Conservation (phyloP, 768 basidiomycete species). For the Chalciporus chontae region DNA sequence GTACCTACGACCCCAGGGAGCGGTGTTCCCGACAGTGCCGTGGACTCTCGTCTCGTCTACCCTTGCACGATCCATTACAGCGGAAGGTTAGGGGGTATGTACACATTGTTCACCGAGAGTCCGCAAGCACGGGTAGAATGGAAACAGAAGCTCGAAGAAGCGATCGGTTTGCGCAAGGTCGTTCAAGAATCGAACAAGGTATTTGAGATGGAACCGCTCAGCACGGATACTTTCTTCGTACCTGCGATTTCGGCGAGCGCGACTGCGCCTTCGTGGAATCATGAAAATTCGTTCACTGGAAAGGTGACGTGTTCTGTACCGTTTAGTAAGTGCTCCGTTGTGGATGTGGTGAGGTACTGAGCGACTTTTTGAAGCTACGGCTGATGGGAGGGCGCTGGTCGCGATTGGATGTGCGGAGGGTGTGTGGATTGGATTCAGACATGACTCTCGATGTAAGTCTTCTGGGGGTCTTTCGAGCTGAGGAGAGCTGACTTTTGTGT, state of each 20-base stretch:
- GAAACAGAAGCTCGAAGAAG: slow-evolving; percentile 87
- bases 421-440: slow-evolving; percentile 91
- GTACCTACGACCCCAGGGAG: slow-evolving; percentile 26
- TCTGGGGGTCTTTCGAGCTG: background rate
- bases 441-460: slow-evolving; percentile 73
- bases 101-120: slow-evolving; percentile 85
- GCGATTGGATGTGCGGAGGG: slow-evolving; percentile 95
- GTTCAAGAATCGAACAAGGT: slow-evolving; percentile 94
- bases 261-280: slow-evolving; percentile 53
- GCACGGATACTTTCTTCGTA: slow-evolving; percentile 82
- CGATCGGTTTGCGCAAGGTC: slow-evolving; percentile 76
- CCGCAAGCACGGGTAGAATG: slow-evolving; percentile 75
- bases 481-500: slow-evolving; percentile 1
- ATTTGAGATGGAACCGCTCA: slow-evolving; percentile 89
- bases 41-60: slow-evolving; percentile 74
- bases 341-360: slow-evolving; percentile 8
- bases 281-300: slow-evolving; percentile 70
- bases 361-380: slow-evolving; percentile 50
- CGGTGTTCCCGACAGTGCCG: slow-evolving; percentile 36
- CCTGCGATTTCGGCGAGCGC: slow-evolving; percentile 55
- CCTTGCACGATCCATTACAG: slow-evolving; percentile 90
- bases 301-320: slow-evolving; percentile 95
- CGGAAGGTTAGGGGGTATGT: slow-evolving; percentile 81
- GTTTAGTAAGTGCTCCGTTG: slow-evolving; percentile 54
- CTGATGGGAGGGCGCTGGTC: slow-evolving; percentile 81